Evolutionary conservation across 768 basidiomycete genomes (phyloP).

Genomic region (Termitomyces sp.): DNA sequence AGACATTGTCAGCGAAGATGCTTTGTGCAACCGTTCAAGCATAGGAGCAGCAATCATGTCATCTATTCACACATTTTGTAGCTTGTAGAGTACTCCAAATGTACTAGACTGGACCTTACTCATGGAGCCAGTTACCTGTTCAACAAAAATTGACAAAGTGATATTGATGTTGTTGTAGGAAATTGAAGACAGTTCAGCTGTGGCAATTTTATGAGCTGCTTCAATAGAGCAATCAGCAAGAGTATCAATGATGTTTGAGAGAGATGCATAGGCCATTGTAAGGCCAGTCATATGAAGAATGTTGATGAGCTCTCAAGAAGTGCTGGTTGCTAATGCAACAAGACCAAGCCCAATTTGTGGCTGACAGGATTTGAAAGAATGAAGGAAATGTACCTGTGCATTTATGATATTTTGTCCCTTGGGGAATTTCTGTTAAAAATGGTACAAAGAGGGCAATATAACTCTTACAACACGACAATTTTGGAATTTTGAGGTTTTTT

Average conservation of each 20-base stretch:
- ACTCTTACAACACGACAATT: not conserved
- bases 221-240: not conserved
- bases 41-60: not conserved
- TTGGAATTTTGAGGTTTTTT: not conserved
- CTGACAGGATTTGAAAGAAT: not conserved
- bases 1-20: not conserved
- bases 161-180: constrained; percentile 7
- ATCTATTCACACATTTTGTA: not conserved
- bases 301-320: not conserved
- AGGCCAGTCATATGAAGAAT: not conserved
- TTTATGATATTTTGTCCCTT: not conserved
- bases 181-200: too few relatives aligned
- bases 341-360: not conserved
- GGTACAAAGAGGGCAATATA: not conserved
- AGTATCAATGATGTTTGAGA: not conserved
- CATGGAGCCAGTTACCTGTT: constrained; percentile 22
- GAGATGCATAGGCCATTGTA: not conserved
- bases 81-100: constrained; percentile 10
- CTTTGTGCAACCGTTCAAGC: not conserved
- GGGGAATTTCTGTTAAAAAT: not conserved
- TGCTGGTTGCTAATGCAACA: not conserved
- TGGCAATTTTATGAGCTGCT: too few relatives aligned
- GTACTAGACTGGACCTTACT: constrained; percentile 35
- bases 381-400: not conserved
- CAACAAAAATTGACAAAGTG: constrained; percentile 24